A percentile compares a stretch with the other conserved stretches of the same genome.
These are phyloP conservation scores for Endoconidiophora laricicola DNA, from an alignment of 2,329 filamentous ascomycete genomes.

Conservation along the genomic window DNA sequence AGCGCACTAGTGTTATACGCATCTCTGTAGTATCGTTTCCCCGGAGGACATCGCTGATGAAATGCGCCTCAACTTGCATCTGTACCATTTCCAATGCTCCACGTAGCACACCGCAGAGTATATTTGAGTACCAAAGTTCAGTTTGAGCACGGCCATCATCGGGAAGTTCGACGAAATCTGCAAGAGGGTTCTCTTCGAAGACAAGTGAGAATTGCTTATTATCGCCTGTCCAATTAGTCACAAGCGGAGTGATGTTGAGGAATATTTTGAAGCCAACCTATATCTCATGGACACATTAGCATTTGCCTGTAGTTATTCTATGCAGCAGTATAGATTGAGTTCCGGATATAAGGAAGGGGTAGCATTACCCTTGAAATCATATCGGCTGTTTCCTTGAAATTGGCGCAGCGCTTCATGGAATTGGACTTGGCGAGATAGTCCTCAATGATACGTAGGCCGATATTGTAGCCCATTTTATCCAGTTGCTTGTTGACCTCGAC, in stretches of 20 bases:
- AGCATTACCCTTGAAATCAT: conserved; percentile 70
- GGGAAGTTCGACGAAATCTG: conserved; percentile 92
- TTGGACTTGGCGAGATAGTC: conserved; percentile 95
- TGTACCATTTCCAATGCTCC: conserved; percentile 96
- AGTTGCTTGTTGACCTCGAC: conserved; percentile 92
- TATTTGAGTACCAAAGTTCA: conserved; percentile 97
- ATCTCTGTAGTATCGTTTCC: conserved; percentile 97
- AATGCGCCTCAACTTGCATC: conserved; percentile 96
- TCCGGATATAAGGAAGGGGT: too few species aligned
- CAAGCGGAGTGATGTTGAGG: conserved; percentile 82
- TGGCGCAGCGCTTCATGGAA: conserved; percentile 71
- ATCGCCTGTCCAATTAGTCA: conserved; percentile 92
- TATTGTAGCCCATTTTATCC: conserved; percentile 99
- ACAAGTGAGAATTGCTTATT: conserved; percentile 92
- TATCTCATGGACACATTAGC: not conserved
- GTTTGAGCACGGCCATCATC: conserved; percentile 92
- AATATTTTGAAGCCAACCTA: conserved; percentile 99
- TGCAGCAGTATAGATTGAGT: too few species aligned
- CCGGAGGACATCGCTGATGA: conserved; percentile 80
- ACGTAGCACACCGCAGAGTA: conserved; percentile 80
- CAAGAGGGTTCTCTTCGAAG: conserved; percentile 92
- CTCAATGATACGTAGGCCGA: conserved; percentile 86
- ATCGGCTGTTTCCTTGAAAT: conserved; percentile 91
- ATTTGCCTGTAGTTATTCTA: too few species aligned
- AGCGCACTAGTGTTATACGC: conserved; percentile 77